Evolutionary conservation across 129 eudicot species (phyloP), one percentile per base, ranked within the genome.

Genomic region (Mikania micrantha): DNA sequence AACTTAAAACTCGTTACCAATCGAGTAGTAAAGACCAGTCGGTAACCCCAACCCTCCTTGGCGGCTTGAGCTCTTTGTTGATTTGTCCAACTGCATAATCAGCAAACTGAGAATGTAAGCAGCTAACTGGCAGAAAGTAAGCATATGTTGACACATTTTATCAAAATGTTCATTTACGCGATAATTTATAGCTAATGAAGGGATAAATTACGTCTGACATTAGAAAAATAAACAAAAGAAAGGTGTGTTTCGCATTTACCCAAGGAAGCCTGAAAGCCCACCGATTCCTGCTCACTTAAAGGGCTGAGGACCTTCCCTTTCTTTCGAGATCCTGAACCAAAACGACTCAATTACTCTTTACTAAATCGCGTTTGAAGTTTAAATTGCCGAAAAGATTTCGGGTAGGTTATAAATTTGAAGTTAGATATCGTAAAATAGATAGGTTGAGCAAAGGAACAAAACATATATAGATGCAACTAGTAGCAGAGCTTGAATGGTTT

Each of bases 281-380:
- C 98, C 98, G 5, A 89, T 85, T 66, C 96, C 98, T 5, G 96
- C 95, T 67, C 88, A 77, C 76, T 80, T 93, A 56, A 93, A 83
- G n/a, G 95, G 96, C 64, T 86, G 88, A 38, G 95, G 90, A 50
- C 96, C 98, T 74, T 89, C 98, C 81, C n/a, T n/a, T n/a, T n/a
- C 96, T 80, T 78, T 76, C 95, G 13, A 93, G 95, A 80, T 93
- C 98, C 98, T 93, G 85, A 67, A 66, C 34, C 60, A 62, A 21
- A 67, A 58, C 52, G 49, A 64, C 42, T 44, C 11, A 25, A 78
- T 56, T 53, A 71, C 32, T 39, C 63, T 56, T n/a, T 7, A 16
- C 6, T 4, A 44, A 35, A 11, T 67, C 16, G 50, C 4, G 1
- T n/a, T 41, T 29, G 25, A 39, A 39, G 36, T 53, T 70, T 29